Evolutionary conservation across 495 filamentous ascomycete species (phyloP).

Genomic region (Podospora pseudocomata): DNA sequence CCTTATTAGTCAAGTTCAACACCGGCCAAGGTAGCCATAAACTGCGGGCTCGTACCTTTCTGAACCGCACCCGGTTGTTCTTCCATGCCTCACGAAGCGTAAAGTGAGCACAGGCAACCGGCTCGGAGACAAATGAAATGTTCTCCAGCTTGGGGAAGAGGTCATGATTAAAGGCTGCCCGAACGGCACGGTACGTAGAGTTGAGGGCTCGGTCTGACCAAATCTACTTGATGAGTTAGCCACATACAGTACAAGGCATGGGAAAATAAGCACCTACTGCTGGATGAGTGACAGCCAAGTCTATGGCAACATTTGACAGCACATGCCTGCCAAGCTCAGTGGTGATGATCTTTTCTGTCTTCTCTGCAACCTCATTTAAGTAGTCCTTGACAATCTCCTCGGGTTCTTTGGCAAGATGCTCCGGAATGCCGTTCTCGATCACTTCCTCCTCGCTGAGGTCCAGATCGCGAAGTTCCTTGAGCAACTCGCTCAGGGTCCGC

Average conservation of each 20-base stretch:
- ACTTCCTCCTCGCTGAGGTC: slow-evolving; percentile 17
- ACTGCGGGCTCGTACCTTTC: slow-evolving; percentile 10
- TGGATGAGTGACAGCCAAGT: slow-evolving; percentile 37
- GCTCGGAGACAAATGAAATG: slow-evolving; percentile 48
- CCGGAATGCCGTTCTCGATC: slow-evolving; percentile 26
- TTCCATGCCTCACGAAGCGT: slow-evolving; percentile 37
- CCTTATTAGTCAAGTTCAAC: slow-evolving; percentile 17
- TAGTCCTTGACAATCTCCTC: slow-evolving; percentile 36
- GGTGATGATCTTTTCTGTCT: slow-evolving; percentile 21
- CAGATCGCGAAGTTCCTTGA: slow-evolving; percentile 20
- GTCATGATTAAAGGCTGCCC: slow-evolving; percentile 23
- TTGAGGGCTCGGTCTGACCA: slow-evolving; percentile 36
- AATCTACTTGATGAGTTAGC: slow-evolving; percentile 15
- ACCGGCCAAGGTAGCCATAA: not conserved
- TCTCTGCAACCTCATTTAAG: slow-evolving; percentile 26
- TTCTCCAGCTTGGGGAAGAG: slow-evolving; percentile 31
- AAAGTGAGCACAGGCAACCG: slow-evolving; percentile 56
- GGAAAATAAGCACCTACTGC: slow-evolving; percentile 20
- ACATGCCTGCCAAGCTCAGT: slow-evolving; percentile 14
- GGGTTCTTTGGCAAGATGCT: slow-evolving; percentile 31
- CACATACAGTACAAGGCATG: not conserved
- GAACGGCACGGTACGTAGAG: slow-evolving; percentile 32
- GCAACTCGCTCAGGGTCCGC: slow-evolving; percentile 17
- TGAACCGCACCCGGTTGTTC: slow-evolving; percentile 20
- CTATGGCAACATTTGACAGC: slow-evolving; percentile 24